Evolutionary conservation across 805 yeast species (phyloP).

Genomic region (Starmera quercuum): DNA sequence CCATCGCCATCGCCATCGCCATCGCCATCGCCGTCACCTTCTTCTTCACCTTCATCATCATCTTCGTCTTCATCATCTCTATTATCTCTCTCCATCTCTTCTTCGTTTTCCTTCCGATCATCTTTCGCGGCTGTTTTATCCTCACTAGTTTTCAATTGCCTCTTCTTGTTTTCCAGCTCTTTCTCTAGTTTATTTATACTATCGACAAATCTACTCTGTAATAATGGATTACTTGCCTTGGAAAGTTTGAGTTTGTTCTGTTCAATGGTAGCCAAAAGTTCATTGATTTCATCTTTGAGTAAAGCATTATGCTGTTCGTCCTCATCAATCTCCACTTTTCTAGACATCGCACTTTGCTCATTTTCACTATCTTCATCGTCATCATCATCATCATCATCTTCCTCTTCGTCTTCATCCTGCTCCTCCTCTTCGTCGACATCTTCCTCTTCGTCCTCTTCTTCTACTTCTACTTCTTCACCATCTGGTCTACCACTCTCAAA

Average conservation of each 20-base stretch:
- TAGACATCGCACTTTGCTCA: constrained; percentile 41
- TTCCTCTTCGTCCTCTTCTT: constrained; percentile 39
- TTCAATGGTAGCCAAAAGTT: constrained; percentile 68
- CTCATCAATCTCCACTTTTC: constrained; percentile 43
- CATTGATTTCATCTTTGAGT: constrained; percentile 77
- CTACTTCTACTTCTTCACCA: constrained; percentile 9
- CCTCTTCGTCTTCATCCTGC: constrained; percentile 43
- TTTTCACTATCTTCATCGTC: constrained; percentile 47
- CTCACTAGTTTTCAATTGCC: constrained; percentile 44
- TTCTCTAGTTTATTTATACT: constrained; percentile 70
- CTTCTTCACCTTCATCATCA: constrained; percentile 16
- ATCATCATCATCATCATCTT: constrained; percentile 47
- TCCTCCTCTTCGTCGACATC: constrained; percentile 38
- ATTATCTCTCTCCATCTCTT: constrained; percentile 14
- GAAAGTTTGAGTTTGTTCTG: constrained; percentile 67
- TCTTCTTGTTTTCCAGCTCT: constrained; percentile 74
- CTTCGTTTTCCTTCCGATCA: constrained; percentile 9
- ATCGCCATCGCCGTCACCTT: constrained; percentile 12
- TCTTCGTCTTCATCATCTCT: constrained; percentile 18
- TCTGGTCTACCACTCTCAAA: constrained; percentile 25
- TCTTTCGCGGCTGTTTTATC: constrained; percentile 14
- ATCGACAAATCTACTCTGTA: constrained; percentile 79
- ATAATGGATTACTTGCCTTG: constrained; percentile 73
- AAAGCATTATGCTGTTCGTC: constrained; percentile 64
- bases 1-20: constrained; percentile 26